Percentiles rank a stretch among this genome's conserved stretches.
These are phyloP conservation scores for Fusarium denticulatum DNA, from an alignment of 2,329 filamentous ascomycete genomes.

Conservation along the genomic window DNA sequence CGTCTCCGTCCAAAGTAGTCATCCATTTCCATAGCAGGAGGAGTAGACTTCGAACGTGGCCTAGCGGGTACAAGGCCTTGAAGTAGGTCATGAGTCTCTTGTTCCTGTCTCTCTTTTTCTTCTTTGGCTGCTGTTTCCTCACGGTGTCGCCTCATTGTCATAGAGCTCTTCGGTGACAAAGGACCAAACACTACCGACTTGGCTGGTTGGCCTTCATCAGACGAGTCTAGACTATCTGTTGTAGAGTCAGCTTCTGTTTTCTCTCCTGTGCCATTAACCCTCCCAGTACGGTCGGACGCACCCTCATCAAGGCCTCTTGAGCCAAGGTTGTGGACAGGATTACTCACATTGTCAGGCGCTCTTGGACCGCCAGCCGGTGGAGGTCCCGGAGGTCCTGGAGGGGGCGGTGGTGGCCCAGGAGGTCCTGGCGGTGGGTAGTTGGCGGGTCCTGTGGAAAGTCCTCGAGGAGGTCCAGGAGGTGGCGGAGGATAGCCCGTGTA, in stretches of 20 bases:
- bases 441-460: conserved; percentile 13
- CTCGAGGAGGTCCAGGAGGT: conserved; percentile 47
- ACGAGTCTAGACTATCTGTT: conserved; percentile 45
- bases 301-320: conserved; percentile 48
- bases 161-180: conserved; percentile 60
- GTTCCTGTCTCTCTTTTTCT: conserved; percentile 30
- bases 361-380: conserved; percentile 46
- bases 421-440: conserved; percentile 35
- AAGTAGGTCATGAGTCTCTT: conserved; percentile 30
- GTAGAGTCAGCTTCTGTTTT: conserved; percentile 33
- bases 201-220: conserved; percentile 26
- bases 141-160: conserved; percentile 56
- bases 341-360: conserved; percentile 58
- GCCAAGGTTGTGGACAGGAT: conserved; percentile 46
- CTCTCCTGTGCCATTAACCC: conserved; percentile 9
- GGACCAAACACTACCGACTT: conserved; percentile 61
- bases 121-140: conserved; percentile 41
- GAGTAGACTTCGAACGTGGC: conserved; percentile 35
- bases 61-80: conserved; percentile 31
- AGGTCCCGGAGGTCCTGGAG: conserved; percentile 46
- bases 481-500: conserved; percentile 55
- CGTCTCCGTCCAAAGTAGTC: conserved; percentile 36
- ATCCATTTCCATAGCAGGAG: conserved; percentile 44
- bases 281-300: conserved; percentile 49
- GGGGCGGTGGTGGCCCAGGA: conserved; percentile 45